Evolutionary conservation across 805 yeast genomes (phyloP).

Genomic region (Wickerhamiella occidentalis): DNA sequence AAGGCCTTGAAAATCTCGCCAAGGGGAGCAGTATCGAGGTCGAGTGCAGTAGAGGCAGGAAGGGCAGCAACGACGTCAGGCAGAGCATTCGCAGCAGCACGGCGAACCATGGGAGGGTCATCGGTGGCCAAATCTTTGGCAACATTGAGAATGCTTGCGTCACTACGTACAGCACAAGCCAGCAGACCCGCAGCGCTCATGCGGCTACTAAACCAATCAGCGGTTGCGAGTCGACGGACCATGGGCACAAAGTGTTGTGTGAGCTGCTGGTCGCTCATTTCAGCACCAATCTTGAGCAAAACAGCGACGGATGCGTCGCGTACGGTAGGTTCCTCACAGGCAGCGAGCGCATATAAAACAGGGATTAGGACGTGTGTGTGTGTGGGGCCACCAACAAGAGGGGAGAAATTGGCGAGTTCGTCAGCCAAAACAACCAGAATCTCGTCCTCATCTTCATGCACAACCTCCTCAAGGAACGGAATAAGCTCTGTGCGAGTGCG

Average conservation of each 20-base stretch:
- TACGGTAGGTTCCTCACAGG: slow-evolving; percentile 92
- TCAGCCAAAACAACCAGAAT: slow-evolving; percentile 88
- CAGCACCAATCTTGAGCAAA: slow-evolving; percentile 54
- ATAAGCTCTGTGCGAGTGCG: slow-evolving; percentile 79
- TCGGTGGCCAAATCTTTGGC: slow-evolving; percentile 67
- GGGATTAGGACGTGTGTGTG: slow-evolving; percentile 46
- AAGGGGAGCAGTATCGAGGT: slow-evolving; percentile 42
- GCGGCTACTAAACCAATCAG: slow-evolving; percentile 89
- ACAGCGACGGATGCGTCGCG: slow-evolving; percentile 90
- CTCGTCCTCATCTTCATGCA: slow-evolving; percentile 90
- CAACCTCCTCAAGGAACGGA: slow-evolving; percentile 67
- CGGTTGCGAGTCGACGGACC: slow-evolving; percentile 64
- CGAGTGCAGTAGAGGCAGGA: slow-evolving; percentile 13
- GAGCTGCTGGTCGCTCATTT: slow-evolving; percentile 48
- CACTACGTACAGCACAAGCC: slow-evolving; percentile 41
- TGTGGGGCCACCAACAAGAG: slow-evolving; percentile 74
- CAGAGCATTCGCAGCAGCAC: slow-evolving; percentile 79
- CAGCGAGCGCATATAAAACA: slow-evolving; percentile 70
- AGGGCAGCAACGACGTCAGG: slow-evolving; percentile 60
- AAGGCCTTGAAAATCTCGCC: slow-evolving; percentile 71
- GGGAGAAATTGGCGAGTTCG: slow-evolving; percentile 77
- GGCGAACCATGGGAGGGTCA: slow-evolving; percentile 96
- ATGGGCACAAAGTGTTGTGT: slow-evolving; percentile 58
- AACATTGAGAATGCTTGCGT: slow-evolving; percentile 41
- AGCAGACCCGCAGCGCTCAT: slow-evolving; percentile 87